Conservation (phyloP, 1,284 basidiomycete genomes). For the Fomes fomentarius region DNA sequence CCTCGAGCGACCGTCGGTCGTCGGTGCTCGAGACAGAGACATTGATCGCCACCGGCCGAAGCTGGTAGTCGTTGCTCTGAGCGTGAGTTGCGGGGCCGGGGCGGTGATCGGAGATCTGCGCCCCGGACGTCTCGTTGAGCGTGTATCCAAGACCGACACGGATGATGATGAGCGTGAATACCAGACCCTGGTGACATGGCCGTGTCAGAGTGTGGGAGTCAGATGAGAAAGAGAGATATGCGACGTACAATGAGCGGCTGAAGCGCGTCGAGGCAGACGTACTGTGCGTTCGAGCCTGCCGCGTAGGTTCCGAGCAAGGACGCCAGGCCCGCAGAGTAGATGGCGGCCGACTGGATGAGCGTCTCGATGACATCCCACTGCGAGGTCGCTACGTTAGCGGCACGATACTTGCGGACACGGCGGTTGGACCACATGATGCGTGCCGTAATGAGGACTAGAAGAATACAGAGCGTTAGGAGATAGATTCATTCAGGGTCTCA, state of each 20-base stretch:
- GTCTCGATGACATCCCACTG: constrained; percentile 24
- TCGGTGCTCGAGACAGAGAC: constrained; percentile 17
- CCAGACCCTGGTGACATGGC: constrained; percentile 3
- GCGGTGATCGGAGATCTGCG: neutral
- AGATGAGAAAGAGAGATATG: neutral
- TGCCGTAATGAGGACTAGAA: constrained; percentile 18
- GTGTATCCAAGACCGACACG: constrained; percentile 23
- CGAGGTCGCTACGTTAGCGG: constrained; percentile 1
- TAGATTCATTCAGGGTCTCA: too few species aligned
- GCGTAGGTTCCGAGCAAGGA: constrained; percentile 18
- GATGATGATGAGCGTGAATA: constrained; percentile 25
- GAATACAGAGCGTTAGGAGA: neutral
- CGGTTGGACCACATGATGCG: constrained; percentile 20
- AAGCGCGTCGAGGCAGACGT: constrained; percentile 15
- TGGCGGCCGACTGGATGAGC: constrained; percentile 20
- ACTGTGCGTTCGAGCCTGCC: constrained; percentile 21
- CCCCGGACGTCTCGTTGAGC: constrained; percentile 4
- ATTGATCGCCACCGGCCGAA: constrained; percentile 21
- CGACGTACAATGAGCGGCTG: constrained; percentile 22
- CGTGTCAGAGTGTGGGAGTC: neutral
- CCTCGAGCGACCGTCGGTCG: constrained; percentile 16
- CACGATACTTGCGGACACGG: constrained; percentile 9
- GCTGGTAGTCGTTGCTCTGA: constrained; percentile 14
- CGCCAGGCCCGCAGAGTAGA: constrained; percentile 20
- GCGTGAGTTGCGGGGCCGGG: neutral